Conservation (phyloP, 192 early-diverging fungal genomes). For the Linnemannia elongata region DNA sequence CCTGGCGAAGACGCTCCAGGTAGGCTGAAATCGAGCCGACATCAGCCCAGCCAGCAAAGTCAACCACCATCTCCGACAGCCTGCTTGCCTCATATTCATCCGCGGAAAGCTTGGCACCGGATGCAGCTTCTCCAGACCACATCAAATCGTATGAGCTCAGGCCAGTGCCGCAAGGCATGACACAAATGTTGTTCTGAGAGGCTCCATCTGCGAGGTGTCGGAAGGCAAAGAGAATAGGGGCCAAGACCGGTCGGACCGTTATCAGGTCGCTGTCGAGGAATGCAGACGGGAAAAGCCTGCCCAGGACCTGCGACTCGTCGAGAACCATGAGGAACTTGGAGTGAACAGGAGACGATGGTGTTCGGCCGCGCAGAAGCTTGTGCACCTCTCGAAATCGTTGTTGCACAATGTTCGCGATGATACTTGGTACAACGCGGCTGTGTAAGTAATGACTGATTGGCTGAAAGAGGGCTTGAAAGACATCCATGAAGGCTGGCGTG, state of each 20-base stretch:
- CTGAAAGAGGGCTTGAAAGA: slow-evolving; percentile 1
- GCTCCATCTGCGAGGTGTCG: neutral
- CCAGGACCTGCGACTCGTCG: slow-evolving; percentile 5
- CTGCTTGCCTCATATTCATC: slow-evolving; percentile 12
- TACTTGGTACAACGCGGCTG: neutral
- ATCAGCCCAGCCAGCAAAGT: slow-evolving; percentile 18
- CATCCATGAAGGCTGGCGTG: slow-evolving; percentile 14
- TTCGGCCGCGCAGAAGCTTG: neutral
- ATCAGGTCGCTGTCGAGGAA: neutral
- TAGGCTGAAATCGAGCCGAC: slow-evolving; percentile 16
- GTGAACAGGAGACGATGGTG: neutral
- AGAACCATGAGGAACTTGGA: slow-evolving; percentile 22
- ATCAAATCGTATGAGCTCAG: slow-evolving; percentile 1
- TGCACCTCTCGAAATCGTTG: neutral
- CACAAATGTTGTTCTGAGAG: neutral
- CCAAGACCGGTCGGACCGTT: neutral
- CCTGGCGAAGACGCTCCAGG: slow-evolving; percentile 6
- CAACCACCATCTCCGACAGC: neutral
- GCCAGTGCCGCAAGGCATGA: slow-evolving; percentile 21
- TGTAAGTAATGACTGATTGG: neutral
- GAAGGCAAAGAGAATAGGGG: neutral
- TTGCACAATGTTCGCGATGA: neutral
- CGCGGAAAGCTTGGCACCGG: slow-evolving; percentile 10
- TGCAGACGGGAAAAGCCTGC: neutral
- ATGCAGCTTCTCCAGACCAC: slow-evolving; percentile 8